Percentiles rank a stretch among this genome's conserved stretches.
Conservation (phyloP, 495 filamentous ascomycete species). For the Penicillium atrosanguineum region DNA sequence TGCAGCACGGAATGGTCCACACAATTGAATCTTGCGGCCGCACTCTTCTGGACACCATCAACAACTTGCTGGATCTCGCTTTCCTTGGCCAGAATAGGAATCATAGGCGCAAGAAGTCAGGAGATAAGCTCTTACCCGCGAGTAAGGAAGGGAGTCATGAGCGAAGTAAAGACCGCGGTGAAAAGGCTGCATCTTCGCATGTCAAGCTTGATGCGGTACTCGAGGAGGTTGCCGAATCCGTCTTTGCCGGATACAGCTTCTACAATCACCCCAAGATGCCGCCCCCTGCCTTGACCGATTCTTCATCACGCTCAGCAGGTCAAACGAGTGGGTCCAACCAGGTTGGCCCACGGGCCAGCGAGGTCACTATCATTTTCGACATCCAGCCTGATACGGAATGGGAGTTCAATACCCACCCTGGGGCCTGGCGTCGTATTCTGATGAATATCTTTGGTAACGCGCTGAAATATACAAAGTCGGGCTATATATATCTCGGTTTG, state of each 20-base stretch:
- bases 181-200: constrained; percentile 9
- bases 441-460: constrained; percentile 50
- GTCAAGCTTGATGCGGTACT: constrained; percentile 47
- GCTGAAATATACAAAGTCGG: constrained; percentile 42
- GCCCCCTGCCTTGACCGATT: constrained; percentile 14
- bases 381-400: constrained; percentile 50
- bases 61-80: constrained; percentile 60
- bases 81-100: neutral
- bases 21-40: constrained; percentile 65
- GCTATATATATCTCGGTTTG: constrained; percentile 34
- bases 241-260: constrained; percentile 51
- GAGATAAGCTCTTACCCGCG: neutral
- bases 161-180: neutral
- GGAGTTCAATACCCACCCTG: constrained; percentile 57
- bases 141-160: neutral
- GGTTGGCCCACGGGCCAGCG: constrained; percentile 6
- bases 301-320: constrained; percentile 10
- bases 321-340: neutral
- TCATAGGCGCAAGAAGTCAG: neutral
- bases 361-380: constrained; percentile 54
- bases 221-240: constrained; percentile 59
- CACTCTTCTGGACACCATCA: constrained; percentile 67
- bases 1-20: constrained; percentile 53
- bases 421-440: constrained; percentile 53
- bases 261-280: constrained; percentile 22